phyloP scores from a whole-genome alignment of 495 filamentous ascomycete genomes.

The Penicillium taxi region DNA sequence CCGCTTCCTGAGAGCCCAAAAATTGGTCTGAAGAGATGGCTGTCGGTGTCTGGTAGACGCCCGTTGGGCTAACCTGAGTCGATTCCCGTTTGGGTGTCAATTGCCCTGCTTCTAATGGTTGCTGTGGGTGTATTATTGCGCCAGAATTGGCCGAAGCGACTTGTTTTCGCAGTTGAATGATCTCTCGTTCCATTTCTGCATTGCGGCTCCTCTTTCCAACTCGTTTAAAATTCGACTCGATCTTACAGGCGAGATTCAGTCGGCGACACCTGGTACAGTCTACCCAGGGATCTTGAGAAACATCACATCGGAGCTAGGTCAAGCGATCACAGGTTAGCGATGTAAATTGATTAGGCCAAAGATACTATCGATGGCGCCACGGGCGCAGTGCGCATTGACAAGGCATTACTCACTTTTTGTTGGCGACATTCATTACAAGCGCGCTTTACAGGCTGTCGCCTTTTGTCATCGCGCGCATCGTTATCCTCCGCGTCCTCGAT shows the following conservation, averaged over 20 bases:
- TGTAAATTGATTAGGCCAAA: background rate
- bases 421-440: slow-evolving; percentile 94
- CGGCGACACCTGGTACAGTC: slow-evolving; percentile 78
- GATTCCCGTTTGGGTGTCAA: slow-evolving; percentile 45
- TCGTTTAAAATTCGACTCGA: slow-evolving; percentile 90
- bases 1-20: slow-evolving; percentile 79
- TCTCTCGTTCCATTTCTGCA: slow-evolving; percentile 77
- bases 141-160: slow-evolving; percentile 40
- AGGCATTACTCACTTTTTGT: slow-evolving; percentile 62
- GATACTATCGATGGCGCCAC: slow-evolving; percentile 1
- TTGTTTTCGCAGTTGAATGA: slow-evolving; percentile 57
- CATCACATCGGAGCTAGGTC: slow-evolving; percentile 76
- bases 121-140: slow-evolving; percentile 36
- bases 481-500: slow-evolving; percentile 56
- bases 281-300: slow-evolving; percentile 74
- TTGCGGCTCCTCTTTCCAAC: slow-evolving; percentile 85
- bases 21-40: slow-evolving; percentile 46
- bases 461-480: slow-evolving; percentile 51
- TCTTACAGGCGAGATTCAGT: slow-evolving; percentile 79
- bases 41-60: slow-evolving; percentile 35
- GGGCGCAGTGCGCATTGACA: slow-evolving; percentile 2
- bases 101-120: slow-evolving; percentile 44
- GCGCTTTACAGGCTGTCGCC: slow-evolving; percentile 69
- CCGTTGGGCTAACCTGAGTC: slow-evolving; percentile 39
- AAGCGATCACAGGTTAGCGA: slow-evolving; percentile 8